Evolutionary conservation across 108 stramenopile species (phyloP).

Genomic region (Pseudonitzschia multistriata): DNA sequence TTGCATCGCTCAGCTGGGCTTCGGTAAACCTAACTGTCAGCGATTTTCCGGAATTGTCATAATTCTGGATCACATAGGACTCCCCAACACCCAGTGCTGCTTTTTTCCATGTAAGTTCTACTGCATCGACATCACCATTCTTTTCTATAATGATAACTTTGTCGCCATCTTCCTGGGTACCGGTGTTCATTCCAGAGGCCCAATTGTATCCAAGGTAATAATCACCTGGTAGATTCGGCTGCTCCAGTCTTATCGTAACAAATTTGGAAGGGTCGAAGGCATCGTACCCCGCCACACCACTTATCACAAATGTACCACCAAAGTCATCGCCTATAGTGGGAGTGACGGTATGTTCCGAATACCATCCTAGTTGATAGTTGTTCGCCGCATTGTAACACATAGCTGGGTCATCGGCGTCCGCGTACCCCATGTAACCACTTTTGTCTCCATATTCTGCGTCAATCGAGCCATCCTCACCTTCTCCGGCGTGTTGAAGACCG

Average conservation of each 20-base stretch:
- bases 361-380: constrained; percentile 20
- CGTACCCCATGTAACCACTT: constrained; percentile 21
- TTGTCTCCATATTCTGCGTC: constrained; percentile 11
- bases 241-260: constrained; percentile 2
- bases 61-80: constrained; percentile 3
- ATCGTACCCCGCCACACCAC: constrained; percentile 9
- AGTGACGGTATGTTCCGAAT: not conserved
- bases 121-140: not conserved
- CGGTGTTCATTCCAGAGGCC: constrained; percentile 1
- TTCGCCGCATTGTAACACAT: constrained; percentile 24
- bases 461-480: not conserved
- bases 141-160: constrained; percentile 5
- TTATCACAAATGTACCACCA: not conserved
- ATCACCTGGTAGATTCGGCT: not conserved
- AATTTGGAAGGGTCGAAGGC: not conserved
- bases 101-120: constrained; percentile 3
- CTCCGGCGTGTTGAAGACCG: constrained; percentile 12
- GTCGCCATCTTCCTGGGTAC: not conserved
- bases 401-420: not conserved
- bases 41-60: not conserved
- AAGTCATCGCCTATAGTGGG: not conserved
- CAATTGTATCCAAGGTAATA: constrained; percentile 13
- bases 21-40: not conserved
- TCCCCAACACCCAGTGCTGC: constrained; percentile 4
- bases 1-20: not conserved